A percentile compares a stretch with the other conserved stretches of the same genome.
These are phyloP conservation scores for Ceriops zippeliana DNA, from an alignment of 345 rosid genomes.

Conservation along the genomic window DNA sequence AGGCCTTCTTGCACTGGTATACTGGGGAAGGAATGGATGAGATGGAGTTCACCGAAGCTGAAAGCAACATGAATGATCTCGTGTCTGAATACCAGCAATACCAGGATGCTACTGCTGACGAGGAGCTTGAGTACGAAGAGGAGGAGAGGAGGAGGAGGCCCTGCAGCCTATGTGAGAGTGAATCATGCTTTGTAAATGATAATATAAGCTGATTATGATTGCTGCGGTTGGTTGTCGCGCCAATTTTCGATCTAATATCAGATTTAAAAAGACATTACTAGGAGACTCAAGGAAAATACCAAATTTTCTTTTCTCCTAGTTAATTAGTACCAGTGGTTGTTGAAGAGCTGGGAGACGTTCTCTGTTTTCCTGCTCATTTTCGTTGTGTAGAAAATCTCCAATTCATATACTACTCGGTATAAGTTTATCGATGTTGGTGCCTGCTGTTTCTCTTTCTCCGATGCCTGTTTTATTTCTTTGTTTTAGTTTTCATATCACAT, in stretches of 20 bases:
- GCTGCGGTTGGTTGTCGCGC: neutral
- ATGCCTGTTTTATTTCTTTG: too few relatives aligned
- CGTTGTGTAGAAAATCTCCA: too few relatives aligned
- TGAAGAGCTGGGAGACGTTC: neutral
- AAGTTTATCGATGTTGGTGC: too few relatives aligned
- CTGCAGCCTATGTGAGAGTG: neutral
- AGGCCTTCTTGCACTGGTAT: constrained; percentile 7
- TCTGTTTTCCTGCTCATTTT: neutral
- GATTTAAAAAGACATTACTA: neutral
- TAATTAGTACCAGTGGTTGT: neutral
- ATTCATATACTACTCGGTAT: too few relatives aligned
- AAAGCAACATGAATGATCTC: constrained; percentile 3
- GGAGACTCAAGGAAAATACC: neutral
- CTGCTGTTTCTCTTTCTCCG: too few relatives aligned
- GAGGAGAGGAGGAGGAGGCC: neutral
- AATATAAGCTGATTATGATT: neutral
- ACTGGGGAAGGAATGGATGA: constrained; percentile 3
- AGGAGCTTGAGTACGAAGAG: neutral
- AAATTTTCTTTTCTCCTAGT: neutral
- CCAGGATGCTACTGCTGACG: neutral
- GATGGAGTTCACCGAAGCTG: constrained; percentile 6
- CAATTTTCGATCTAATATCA: neutral
- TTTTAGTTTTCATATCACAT: too few relatives aligned
- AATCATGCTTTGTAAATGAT: neutral
- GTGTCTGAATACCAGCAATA: neutral